A percentile compares a stretch with the other conserved stretches of the same genome.
These are phyloP conservation scores for Erigeron canadensis DNA, from an alignment of 129 eudicot species.

Conservation along the genomic window DNA sequence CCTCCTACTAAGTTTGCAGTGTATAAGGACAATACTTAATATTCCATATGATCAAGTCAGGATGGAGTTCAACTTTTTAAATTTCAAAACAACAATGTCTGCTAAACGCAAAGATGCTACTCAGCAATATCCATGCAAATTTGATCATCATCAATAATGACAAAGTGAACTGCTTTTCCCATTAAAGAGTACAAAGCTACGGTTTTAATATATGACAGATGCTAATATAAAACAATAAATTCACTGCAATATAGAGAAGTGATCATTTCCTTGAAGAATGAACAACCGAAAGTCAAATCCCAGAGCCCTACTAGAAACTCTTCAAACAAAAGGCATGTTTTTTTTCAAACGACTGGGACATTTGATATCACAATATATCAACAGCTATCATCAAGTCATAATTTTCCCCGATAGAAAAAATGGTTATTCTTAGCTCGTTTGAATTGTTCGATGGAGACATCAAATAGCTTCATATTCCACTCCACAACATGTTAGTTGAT, in stretches of 20 bases:
- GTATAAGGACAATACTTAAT: background rate
- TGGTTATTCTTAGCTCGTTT: background rate
- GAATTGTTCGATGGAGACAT: constrained; percentile 3
- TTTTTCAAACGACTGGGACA: background rate
- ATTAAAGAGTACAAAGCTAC: background rate
- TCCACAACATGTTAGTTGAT: background rate
- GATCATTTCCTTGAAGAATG: constrained; percentile 3
- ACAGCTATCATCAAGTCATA: too few relatives aligned
- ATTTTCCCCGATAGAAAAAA: too few relatives aligned
- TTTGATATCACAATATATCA: too few relatives aligned
- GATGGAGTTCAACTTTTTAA: background rate
- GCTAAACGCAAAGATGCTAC: background rate
- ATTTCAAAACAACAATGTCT: background rate
- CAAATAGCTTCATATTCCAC: background rate
- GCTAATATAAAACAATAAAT: background rate
- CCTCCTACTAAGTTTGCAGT: constrained; percentile 12
- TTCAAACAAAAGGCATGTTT: background rate
- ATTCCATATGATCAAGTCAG: background rate
- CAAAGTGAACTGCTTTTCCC: background rate
- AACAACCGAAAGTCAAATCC: background rate
- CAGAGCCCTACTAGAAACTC: constrained; percentile 6
- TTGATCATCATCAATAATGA: background rate
- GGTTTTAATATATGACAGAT: background rate
- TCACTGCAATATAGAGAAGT: background rate
- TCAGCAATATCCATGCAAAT: background rate